phyloP scores from a whole-genome alignment of 192 early-diverging fungal species.

The Gigaspora rosea region DNA sequence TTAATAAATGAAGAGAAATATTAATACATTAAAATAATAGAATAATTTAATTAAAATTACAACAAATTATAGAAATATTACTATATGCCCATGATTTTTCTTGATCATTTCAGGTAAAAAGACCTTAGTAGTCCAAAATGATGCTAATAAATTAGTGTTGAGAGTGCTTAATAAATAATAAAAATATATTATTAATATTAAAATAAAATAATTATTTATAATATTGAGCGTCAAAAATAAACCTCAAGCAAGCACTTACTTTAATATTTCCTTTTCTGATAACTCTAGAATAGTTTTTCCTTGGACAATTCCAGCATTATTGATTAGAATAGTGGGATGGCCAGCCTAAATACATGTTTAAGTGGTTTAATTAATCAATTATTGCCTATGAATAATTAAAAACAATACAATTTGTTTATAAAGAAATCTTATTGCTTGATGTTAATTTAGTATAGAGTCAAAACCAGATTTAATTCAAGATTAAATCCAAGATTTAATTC shows the following conservation, averaged over 20 bases:
- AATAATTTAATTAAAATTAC: not conserved
- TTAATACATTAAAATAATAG: not conserved
- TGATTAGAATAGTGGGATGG: constrained; percentile 76
- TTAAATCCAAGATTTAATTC: too few relatives aligned
- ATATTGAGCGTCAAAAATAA: not conserved
- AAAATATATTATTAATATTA: not conserved
- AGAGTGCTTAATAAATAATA: constrained; percentile 49
- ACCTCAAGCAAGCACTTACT: constrained; percentile 30
- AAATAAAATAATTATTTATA: not conserved
- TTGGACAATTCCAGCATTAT: constrained; percentile 78
- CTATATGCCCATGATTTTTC: constrained; percentile 75
- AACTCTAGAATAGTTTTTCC: constrained; percentile 65
- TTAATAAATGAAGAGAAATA: not conserved
- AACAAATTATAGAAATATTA: constrained; percentile 41
- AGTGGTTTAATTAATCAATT: not conserved
- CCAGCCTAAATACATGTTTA: constrained; percentile 50
- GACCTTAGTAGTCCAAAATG: constrained; percentile 72
- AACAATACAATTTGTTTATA: not conserved
- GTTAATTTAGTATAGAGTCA: too few relatives aligned
- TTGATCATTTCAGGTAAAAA: constrained; percentile 79
- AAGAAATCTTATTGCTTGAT: too few relatives aligned
- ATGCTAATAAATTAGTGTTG: constrained; percentile 72
- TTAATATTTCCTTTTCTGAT: constrained; percentile 61
- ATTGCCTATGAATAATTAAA: not conserved
- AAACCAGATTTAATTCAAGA: too few relatives aligned